Base-by-base conservation (phyloP, 768 basidiomycete species). In the Agrocybe chaxingu region DNA sequence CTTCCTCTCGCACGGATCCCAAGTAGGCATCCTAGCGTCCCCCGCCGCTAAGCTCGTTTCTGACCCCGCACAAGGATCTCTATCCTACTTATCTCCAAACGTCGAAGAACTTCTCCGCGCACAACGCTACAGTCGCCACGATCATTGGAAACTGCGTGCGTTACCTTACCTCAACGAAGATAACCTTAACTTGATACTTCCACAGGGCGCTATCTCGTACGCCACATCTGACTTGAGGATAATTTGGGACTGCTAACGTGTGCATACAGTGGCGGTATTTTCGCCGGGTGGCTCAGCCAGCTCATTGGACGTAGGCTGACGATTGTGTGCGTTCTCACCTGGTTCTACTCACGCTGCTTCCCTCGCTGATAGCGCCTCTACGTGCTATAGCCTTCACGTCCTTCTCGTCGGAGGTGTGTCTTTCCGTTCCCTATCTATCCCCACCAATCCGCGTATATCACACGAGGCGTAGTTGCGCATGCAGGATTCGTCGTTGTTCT, bases 231-330 rank as follows among this genome's bases (percentile, higher is more conserved):
- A 30, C 8, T n/a, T 39, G 35, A 24, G 3, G 11, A 16, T 30
- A 19, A 37, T 11, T 33, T 7, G 9, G 31, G 45, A 34, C 37
- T 31, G 13, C 11, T 34, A 8, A 33, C 41, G 9, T 47, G 19
- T 8, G 12, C 8, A 8, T 50, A 54, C 57, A 85, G 70, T 18
- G 87, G 91, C 30, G 89, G 91, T 47, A 72, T 70, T 9, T 72
- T 91, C 48, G 90, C 89, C 12, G 91, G 91, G 5, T 84, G 66
- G 64, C 57, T 75, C 8, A 87, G 83, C 34, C 92, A 94, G 61
- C 84, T 85, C 62, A 64, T 89, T 52, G 93, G 92, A 13, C 81
- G 93, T 39, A 77, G 93, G n/a, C 72, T 94, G 46, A 90, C 90
- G 8, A 90, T 91, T 60, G 71, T 92, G 76, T 78, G 59, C 38